Percentiles rank a stretch among this genome's conserved stretches.
Conservation (phyloP, 75 land plant species). For the Gnetum montanum region DNA sequence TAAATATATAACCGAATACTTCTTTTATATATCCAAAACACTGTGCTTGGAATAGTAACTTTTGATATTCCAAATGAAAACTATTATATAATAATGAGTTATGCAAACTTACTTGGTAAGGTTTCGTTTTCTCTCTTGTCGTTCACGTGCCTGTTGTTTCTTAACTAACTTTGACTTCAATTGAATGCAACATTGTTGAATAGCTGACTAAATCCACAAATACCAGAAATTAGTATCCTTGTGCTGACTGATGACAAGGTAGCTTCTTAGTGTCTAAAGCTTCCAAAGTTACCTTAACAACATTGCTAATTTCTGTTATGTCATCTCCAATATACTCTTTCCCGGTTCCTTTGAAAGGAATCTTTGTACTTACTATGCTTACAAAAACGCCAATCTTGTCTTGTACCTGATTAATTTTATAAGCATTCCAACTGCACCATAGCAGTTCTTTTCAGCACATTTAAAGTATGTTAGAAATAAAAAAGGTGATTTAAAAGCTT, state of each 20-base stretch:
- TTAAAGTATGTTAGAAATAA: background rate
- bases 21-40: no score
- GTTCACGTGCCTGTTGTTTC: slow-evolving; percentile 85
- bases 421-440: slow-evolving; percentile 92
- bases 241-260: background rate
- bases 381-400: slow-evolving; percentile 99
- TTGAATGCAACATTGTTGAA: slow-evolving; percentile 88
- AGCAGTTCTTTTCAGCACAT: no score
- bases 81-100: no score
- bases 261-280: background rate
- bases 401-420: slow-evolving; percentile 93
- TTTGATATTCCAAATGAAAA: no score
- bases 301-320: slow-evolving; percentile 84
- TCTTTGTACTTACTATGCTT: slow-evolving; percentile 97
- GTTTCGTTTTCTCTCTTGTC: slow-evolving; percentile 80
- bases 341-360: slow-evolving; percentile 98
- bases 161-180: slow-evolving; percentile 80
- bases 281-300: slow-evolving; percentile 87
- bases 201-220: slow-evolving; percentile 49
- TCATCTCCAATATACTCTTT: slow-evolving; percentile 99
- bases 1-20: no score
- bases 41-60: no score
- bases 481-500: background rate
- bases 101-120: slow-evolving; percentile 75
- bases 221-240: no score